Conservation (phyloP, 495 filamentous ascomycete species). For the Aspergillus indologenus region DNA sequence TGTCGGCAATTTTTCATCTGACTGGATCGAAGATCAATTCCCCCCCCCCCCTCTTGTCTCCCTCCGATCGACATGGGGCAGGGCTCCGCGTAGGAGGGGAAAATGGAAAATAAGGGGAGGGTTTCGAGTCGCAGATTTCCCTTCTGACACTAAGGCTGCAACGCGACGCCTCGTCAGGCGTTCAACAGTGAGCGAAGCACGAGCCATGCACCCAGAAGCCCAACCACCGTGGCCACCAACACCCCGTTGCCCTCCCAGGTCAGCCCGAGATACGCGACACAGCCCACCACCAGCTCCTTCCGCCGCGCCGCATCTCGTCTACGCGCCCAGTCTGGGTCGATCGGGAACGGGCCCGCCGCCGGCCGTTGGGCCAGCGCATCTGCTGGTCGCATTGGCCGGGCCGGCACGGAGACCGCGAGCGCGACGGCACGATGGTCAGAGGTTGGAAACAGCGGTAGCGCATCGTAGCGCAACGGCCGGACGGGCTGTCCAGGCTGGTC, state of each 20-base stretch:
- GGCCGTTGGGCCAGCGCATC: conserved; percentile 19
- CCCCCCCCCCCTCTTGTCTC: too few species aligned
- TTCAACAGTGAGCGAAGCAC: conserved; percentile 36
- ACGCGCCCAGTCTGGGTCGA: conserved; percentile 50
- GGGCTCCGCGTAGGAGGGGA: background rate
- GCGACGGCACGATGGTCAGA: conserved; percentile 86
- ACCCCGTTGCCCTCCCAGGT: conserved; percentile 60
- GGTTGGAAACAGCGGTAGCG: conserved; percentile 68
- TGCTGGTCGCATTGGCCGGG: conserved; percentile 28
- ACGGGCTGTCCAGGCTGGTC: conserved; percentile 35
- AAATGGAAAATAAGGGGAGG: too few species aligned
- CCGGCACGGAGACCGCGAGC: conserved; percentile 58
- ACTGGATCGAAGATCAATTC: background rate
- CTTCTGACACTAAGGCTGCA: too few species aligned
- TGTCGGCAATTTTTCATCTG: background rate
- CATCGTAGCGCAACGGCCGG: conserved; percentile 60
- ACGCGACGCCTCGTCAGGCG: background rate
- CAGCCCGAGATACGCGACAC: conserved; percentile 52
- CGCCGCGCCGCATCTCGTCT: conserved; percentile 48
- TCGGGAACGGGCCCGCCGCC: conserved; percentile 48
- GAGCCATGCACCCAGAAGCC: conserved; percentile 46
- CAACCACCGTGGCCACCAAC: conserved; percentile 42
- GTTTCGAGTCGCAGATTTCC: background rate
- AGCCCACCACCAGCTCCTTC: conserved; percentile 58
- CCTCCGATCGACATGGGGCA: conserved; percentile 3